A percentile compares a stretch with the other conserved stretches of the same genome.
Conservation (phyloP, 108 stramenopile species). For the Nitzschia putrida region DNA sequence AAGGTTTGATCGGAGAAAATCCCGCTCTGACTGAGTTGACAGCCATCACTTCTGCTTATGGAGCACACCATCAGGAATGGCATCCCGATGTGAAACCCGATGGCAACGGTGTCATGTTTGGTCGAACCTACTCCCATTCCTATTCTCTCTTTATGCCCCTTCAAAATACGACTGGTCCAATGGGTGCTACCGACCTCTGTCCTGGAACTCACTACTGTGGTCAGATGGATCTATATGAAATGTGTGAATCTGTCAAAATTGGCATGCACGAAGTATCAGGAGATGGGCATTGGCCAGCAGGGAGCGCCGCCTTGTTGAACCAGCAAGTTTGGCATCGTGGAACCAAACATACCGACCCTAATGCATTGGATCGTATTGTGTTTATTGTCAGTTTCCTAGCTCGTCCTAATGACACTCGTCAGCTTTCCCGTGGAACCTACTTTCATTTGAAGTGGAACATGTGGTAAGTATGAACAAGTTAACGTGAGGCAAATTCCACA, state of each 20-base stretch:
- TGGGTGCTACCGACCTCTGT: conserved; percentile 67
- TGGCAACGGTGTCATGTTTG: conserved; percentile 57
- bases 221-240: conserved; percentile 29
- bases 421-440: conserved; percentile 64
- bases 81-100: conserved; percentile 62
- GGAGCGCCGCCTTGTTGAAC: conserved; percentile 57
- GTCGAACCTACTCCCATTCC: conserved; percentile 59
- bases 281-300: conserved; percentile 43
- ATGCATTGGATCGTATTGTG: conserved; percentile 50
- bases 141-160: conserved; percentile 59
- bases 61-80: conserved; percentile 47
- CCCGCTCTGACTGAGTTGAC: conserved; percentile 61
- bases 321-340: conserved; percentile 71
- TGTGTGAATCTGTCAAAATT: conserved; percentile 36
- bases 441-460: conserved; percentile 67
- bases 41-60: conserved; percentile 52
- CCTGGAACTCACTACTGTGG: conserved; percentile 65
- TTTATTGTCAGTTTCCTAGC: conserved; percentile 61
- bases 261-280: conserved; percentile 29
- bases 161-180: conserved; percentile 48
- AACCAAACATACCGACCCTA: conserved; percentile 26
- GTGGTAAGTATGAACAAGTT: conserved; percentile 29
- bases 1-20: conserved; percentile 50
- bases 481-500: background rate
- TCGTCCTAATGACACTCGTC: conserved; percentile 48